Percentiles rank a stretch among this genome's conserved stretches.
phyloP scores from a whole-genome alignment of 1,139 yeast species.

The Zygosaccharomyces sapae region DNA sequence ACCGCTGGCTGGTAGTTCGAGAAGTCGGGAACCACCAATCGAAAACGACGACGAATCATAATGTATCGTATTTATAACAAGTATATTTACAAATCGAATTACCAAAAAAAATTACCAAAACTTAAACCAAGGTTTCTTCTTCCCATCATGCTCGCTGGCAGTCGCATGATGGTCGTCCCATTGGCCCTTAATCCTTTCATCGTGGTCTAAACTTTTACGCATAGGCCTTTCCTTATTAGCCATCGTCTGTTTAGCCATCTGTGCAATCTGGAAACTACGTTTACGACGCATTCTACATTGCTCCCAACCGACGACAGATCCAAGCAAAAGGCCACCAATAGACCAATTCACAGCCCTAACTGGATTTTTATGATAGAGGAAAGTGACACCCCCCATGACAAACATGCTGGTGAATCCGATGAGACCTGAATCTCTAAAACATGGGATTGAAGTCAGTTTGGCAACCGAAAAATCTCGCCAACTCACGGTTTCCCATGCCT shows the following conservation, averaged over 20 bases:
- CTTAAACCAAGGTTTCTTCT: constrained; percentile 29
- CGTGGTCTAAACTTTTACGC: constrained; percentile 31
- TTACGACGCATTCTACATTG: constrained; percentile 76
- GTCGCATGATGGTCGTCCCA: constrained; percentile 23
- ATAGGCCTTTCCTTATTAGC: constrained; percentile 44
- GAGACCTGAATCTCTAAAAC: constrained; percentile 84
- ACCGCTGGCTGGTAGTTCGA: constrained; percentile 19
- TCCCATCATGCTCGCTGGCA: constrained; percentile 10
- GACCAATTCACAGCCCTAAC: constrained; percentile 74
- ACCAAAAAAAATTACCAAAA: constrained; percentile 25
- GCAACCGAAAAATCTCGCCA: constrained; percentile 53
- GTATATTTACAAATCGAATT: not conserved
- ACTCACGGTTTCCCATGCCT: constrained; percentile 36
- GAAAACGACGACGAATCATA: no score
- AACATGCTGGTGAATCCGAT: constrained; percentile 85
- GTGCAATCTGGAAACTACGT: constrained; percentile 32
- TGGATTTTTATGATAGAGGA: constrained; percentile 61
- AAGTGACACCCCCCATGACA: constrained; percentile 69
- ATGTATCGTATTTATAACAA: not conserved
- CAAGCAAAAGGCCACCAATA: constrained; percentile 72
- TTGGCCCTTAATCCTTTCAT: constrained; percentile 20
- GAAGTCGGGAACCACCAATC: constrained; percentile 7
- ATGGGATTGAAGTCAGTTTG: constrained; percentile 65
- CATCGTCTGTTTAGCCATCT: constrained; percentile 51
- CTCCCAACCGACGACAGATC: constrained; percentile 87